Evolutionary conservation across 2,329 filamentous ascomycete genomes (phyloP).

Genomic region (Raffaelea albimanens): DNA sequence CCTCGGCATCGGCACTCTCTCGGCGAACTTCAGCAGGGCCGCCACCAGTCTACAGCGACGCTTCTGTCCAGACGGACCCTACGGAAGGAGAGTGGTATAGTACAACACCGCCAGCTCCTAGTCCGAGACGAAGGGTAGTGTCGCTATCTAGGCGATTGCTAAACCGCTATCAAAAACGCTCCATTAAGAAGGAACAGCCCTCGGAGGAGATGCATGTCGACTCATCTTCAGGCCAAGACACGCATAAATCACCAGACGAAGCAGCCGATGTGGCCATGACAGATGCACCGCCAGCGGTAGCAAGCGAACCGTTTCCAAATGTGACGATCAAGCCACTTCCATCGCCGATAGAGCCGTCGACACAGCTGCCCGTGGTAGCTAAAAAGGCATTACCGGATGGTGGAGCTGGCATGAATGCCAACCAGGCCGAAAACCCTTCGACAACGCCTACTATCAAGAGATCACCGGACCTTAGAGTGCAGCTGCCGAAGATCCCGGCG

Average conservation of each 20-base stretch:
- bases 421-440: not conserved
- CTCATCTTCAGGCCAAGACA: not conserved
- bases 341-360: not conserved
- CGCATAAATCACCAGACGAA: not conserved
- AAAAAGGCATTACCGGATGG: not conserved
- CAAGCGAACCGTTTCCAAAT: not conserved
- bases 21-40: slow-evolving; percentile 29
- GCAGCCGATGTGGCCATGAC: slow-evolving; percentile 17
- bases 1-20: slow-evolving; percentile 21
- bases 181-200: not conserved
- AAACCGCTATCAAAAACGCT: slow-evolving; percentile 16
- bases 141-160: slow-evolving; percentile 44
- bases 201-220: not conserved
- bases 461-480: slow-evolving; percentile 40
- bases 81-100: slow-evolving; percentile 45
- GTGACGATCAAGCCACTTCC: not conserved
- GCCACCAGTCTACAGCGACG: slow-evolving; percentile 38
- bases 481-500: slow-evolving; percentile 41
- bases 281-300: slow-evolving; percentile 7
- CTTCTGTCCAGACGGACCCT: slow-evolving; percentile 43
- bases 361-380: not conserved
- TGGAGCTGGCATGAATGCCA: too few relatives aligned
- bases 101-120: slow-evolving; percentile 22
- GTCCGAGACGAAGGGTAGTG: slow-evolving; percentile 38
- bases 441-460: slow-evolving; percentile 22